Base-by-base conservation (phyloP, 2,329 filamentous ascomycete genomes). In the Claviceps fusiformis region DNA sequence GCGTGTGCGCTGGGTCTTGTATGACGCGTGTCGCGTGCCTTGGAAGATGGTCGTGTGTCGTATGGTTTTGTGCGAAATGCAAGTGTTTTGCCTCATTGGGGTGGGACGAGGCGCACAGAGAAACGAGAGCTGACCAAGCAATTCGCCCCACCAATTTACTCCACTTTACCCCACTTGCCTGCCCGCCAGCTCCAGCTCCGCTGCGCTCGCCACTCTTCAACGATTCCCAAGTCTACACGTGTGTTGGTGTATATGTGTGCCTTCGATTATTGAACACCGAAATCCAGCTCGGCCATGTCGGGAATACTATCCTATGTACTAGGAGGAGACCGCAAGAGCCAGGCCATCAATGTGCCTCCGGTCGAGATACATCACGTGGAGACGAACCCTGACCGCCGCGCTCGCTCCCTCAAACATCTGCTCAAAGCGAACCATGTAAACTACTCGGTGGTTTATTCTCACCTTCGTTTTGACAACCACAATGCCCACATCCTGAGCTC, bases 391-490 rank as follows among this genome's bases (percentile, higher is more conserved):
- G 89, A 95, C 65, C 92, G 89, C 68, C 78, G 87, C 55, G 83
- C 86, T 19, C 78, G 92, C 58, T 88, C 88, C 24, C 76, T 98
- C 58, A 96, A 95, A 73, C 90, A 97, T 70, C 75, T 98, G 15
- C 70, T 98, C 58, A 89, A 87, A 69, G 85, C 91, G 53, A 97
- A 97, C 68, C 93, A 98, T 72, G 85, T 85, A 61, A 95, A 93
- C 67, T 81, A 95, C 70, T 82, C 89, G 37, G 84, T 97, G 61
- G 72, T 95, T 54, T 93, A 87, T 68, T 82, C 91, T 67, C 68
- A 86, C 54, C 73, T 86, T 5, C 74, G 79, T 58, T 93, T 84
- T 63, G 82, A 93, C 72, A 97, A 97, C 65, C 87, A 95, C 70
- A 76, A 85, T 62, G 79, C 89, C 44, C 90, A 95, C 70, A 80